These are phyloP conservation scores for Ophiostoma montium DNA, from an alignment of 2,329 filamentous ascomycete genomes.

Conservation along the genomic window DNA sequence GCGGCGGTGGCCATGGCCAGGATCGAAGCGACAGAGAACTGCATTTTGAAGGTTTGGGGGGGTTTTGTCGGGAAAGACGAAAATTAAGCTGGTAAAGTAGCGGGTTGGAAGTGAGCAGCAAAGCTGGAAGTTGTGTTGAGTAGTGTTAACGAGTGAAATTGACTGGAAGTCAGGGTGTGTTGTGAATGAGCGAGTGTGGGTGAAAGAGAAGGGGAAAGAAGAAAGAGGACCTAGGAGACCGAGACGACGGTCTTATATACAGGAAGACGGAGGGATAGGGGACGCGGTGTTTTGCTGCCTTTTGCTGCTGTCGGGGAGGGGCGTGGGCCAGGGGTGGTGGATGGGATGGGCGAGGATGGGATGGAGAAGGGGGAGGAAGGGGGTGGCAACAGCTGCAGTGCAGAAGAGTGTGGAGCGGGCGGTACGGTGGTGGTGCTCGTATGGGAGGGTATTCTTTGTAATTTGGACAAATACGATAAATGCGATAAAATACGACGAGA, in stretches of 20 bases:
- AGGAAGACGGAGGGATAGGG: conserved; percentile 4
- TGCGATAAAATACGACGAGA: too few species aligned
- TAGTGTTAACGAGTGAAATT: conserved; percentile 40
- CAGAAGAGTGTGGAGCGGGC: not conserved
- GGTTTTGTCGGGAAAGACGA: conserved; percentile 22
- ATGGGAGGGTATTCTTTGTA: too few species aligned
- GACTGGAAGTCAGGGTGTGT: conserved; percentile 40
- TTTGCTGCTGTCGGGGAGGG: not conserved
- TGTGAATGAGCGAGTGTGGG: conserved; percentile 33
- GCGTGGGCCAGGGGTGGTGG: too few species aligned
- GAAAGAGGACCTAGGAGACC: conserved; percentile 4
- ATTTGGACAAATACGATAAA: too few species aligned
- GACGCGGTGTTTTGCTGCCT: not conserved
- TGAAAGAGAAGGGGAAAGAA: conserved; percentile 29
- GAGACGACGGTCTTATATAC: conserved; percentile 16
- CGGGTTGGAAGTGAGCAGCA: conserved; percentile 10
- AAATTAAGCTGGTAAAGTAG: conserved; percentile 7
- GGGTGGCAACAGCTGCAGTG: too few species aligned
- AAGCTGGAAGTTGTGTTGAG: conserved; percentile 18
- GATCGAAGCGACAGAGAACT: conserved; percentile 42
- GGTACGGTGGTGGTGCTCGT: too few species aligned
- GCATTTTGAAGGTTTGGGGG: conserved; percentile 46
- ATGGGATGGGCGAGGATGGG: not conserved
- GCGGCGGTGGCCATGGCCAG: conserved; percentile 37
- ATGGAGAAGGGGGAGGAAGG: too few species aligned